These are phyloP conservation scores for Nepenthes alata DNA, from an alignment of 179 eudicot genomes.

Conservation along the genomic window DNA sequence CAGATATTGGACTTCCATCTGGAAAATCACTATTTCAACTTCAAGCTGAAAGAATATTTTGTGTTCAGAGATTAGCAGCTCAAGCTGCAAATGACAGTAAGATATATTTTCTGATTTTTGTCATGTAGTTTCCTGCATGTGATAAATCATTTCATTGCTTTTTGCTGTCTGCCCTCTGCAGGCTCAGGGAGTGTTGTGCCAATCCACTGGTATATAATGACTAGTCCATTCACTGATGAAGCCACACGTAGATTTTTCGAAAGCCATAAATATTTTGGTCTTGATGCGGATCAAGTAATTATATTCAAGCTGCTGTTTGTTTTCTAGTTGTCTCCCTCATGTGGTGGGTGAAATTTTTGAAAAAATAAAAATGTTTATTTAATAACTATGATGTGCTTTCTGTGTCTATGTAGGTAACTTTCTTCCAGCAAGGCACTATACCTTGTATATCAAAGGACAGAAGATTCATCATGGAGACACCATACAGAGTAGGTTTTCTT, in stretches of 20 bases:
- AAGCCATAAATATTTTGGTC: conserved; percentile 75
- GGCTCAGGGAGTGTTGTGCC: conserved; percentile 38
- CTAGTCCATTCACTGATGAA: conserved; percentile 91
- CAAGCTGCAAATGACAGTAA: conserved; percentile 63
- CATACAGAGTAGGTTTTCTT: conserved; percentile 49
- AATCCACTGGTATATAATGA: conserved; percentile 97
- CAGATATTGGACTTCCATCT: conserved; percentile 93
- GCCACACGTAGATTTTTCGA: conserved; percentile 76
- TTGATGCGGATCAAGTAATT: conserved; percentile 81
- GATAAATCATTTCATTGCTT: conserved; percentile 4
- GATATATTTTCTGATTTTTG: conserved; percentile 13
- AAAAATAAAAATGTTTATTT: background rate
- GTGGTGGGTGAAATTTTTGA: background rate
- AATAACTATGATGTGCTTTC: background rate
- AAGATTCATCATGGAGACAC: conserved; percentile 89
- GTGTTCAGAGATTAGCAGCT: conserved; percentile 76
- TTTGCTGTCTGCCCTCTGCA: conserved; percentile 21
- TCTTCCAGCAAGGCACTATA: conserved; percentile 90
- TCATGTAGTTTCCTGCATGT: background rate
- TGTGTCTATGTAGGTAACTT: conserved; percentile 56
- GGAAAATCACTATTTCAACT: conserved; percentile 96
- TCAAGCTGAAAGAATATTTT: conserved; percentile 90
- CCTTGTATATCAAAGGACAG: conserved; percentile 91
- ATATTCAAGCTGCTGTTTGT: conserved; percentile 1
- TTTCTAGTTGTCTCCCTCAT: background rate